Base-by-base conservation (phyloP, 164 flowering plant species). In the Warburgia ugandensis region DNA sequence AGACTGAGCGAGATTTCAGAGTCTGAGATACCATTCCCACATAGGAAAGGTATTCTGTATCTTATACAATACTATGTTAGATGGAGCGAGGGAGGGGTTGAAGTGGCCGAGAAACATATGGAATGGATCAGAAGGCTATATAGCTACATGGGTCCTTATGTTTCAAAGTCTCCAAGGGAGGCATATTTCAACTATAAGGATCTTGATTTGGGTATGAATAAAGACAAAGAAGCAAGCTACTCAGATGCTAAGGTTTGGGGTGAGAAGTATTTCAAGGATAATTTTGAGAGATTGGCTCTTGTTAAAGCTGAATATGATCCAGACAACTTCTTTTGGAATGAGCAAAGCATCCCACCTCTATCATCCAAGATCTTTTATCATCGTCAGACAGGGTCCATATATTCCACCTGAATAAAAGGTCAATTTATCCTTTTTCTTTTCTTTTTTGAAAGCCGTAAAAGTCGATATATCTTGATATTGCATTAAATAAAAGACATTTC, bases 201-300 rank as follows among this genome's bases (percentile, higher is more conserved):
- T 45, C 68, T 65, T 36, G 64, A 65, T 29, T 29, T 65, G 31
- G 68, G 68, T 16, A 42, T 9, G 29, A 54, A 65, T 32, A 11
- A 17, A 16, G 43, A 16, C 6, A 39, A 52, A 16, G 50, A 21
- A 6, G 21, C 63, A 7, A 50, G 47, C 22, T 65, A 36, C n/a
- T 19, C 25, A 38, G 35, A 42, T 29, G 60, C 68, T 6, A 35
- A 36, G 23, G 46, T 43, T 28, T 53, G 59, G 59, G 68, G 68
- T 7, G 2, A 6, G 20, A 64, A 48, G 33, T 64, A 64, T 29
- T 65, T 59, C 41, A 68, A 63, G 55, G 21, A 31, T 12, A 68
- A 68, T 26, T 68, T 63, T 19, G 49, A 45, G 23, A 59, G 65
- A 45, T 54, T 68, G 60, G 72, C 62, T 17, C 35, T 46, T 5